Percentiles rank a stretch among this genome's conserved stretches.
Evolutionary conservation across 768 basidiomycete species (phyloP).

Genomic region (Sistotremastrum niveocremeum): DNA sequence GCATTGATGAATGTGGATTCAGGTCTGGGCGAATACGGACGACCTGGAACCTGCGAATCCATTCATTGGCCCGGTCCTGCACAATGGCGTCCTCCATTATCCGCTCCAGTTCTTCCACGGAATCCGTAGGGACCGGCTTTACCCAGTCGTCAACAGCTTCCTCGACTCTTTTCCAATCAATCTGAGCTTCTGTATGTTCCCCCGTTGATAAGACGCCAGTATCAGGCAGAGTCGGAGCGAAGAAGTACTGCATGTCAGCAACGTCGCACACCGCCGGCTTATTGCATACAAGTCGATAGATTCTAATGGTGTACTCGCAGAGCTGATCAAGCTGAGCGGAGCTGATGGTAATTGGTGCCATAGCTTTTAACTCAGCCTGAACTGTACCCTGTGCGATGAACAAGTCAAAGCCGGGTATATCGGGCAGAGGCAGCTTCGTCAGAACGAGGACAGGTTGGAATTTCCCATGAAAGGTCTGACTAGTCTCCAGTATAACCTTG

Average conservation of each 20-base stretch:
- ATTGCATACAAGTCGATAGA: slow-evolving; percentile 51
- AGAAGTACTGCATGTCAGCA: slow-evolving; percentile 47
- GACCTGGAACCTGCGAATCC: slow-evolving; percentile 55
- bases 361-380: slow-evolving; percentile 30
- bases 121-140: slow-evolving; percentile 29
- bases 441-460: slow-evolving; percentile 52
- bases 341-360: slow-evolving; percentile 35
- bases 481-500: slow-evolving; percentile 29
- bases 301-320: slow-evolving; percentile 46
- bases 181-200: slow-evolving; percentile 12
- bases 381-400: slow-evolving; percentile 40
- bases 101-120: slow-evolving; percentile 23
- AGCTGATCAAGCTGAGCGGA: slow-evolving; percentile 33
- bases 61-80: slow-evolving; percentile 67
- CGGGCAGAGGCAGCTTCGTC: slow-evolving; percentile 53
- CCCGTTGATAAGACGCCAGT: slow-evolving; percentile 8
- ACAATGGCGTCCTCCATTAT: slow-evolving; percentile 52
- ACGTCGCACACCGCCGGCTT: slow-evolving; percentile 47
- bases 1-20: slow-evolving; percentile 56
- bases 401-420: slow-evolving; percentile 39
- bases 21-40: slow-evolving; percentile 48
- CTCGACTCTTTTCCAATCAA: slow-evolving; percentile 53
- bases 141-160: slow-evolving; percentile 40
- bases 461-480: slow-evolving; percentile 16
- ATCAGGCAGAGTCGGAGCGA: slow-evolving; percentile 40